Evolutionary conservation across 2,329 filamentous ascomycete species (phyloP).

Genomic region (Dryadomyces sulphureus): DNA sequence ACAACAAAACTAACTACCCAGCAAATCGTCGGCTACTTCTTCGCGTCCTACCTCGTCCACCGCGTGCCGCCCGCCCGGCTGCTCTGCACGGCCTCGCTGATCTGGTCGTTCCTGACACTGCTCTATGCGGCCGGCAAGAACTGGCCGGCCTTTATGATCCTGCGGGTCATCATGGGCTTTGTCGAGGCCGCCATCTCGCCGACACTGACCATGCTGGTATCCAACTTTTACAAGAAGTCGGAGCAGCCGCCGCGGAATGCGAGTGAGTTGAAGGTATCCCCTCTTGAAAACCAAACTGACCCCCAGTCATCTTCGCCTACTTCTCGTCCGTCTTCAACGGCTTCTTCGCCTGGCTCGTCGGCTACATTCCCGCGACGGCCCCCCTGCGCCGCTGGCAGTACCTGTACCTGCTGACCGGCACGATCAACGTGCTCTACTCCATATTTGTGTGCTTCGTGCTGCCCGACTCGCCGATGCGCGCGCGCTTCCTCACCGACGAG

Average conservation of each 20-base stretch:
- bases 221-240: slow-evolving; percentile 17
- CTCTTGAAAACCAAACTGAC: background rate
- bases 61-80: slow-evolving; percentile 15
- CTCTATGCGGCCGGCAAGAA: slow-evolving; percentile 14
- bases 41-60: slow-evolving; percentile 15
- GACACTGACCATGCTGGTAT: slow-evolving; percentile 17
- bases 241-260: slow-evolving; percentile 7
- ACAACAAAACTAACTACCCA: background rate
- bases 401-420: slow-evolving; percentile 50
- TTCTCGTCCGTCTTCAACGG: slow-evolving; percentile 11
- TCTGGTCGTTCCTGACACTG: slow-evolving; percentile 17
- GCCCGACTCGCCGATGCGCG: slow-evolving; percentile 41
- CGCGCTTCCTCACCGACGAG: slow-evolving; percentile 31
- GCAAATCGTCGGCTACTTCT: slow-evolving; percentile 10
- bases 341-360: slow-evolving; percentile 37
- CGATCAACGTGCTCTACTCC: slow-evolving; percentile 44
- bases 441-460: slow-evolving; percentile 41
- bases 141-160: slow-evolving; percentile 17
- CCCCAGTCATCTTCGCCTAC: slow-evolving; percentile 14
- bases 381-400: slow-evolving; percentile 42
- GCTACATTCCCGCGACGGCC: slow-evolving; percentile 40
- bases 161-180: slow-evolving; percentile 17
- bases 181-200: slow-evolving; percentile 18
- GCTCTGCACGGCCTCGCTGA: slow-evolving; percentile 14
- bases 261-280: background rate